phyloP scores from a whole-genome alignment of 1,139 yeast species.

The Taphrina communis region DNA sequence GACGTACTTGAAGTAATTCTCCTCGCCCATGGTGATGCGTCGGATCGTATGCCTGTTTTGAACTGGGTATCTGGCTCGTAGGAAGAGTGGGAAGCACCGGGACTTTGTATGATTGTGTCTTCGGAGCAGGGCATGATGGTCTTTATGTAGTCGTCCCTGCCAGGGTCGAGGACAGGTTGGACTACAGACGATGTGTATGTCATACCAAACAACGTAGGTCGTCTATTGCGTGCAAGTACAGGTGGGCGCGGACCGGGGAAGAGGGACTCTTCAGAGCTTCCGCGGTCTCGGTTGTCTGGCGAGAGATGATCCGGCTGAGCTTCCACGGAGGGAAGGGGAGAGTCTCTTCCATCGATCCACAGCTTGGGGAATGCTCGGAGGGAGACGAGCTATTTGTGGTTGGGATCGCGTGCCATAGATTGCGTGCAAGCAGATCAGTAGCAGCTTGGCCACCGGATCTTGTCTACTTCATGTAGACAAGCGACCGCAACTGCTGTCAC shows the following conservation, averaged over 20 bases:
- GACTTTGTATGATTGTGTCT: not conserved
- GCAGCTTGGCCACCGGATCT: no score
- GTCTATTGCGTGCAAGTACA: not conserved
- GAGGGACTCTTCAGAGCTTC: not conserved
- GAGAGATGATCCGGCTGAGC: not conserved
- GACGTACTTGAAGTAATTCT: constrained; percentile 10
- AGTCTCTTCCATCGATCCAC: no score
- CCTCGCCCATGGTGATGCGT: constrained; percentile 4
- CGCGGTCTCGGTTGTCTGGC: constrained; percentile 11
- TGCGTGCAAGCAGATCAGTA: no score
- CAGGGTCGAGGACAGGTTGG: not conserved
- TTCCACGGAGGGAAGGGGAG: no score
- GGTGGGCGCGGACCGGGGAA: not conserved
- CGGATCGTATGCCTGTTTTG: no score
- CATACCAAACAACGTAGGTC: not conserved
- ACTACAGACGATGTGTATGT: not conserved
- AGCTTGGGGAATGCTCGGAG: no score
- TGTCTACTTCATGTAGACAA: no score
- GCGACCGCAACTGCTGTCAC: no score
- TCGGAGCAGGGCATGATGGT: not conserved
- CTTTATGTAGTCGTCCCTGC: not conserved
- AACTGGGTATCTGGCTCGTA: no score
- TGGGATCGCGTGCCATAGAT: no score
- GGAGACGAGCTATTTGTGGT: no score
- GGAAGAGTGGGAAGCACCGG: no score